Evolutionary conservation across 2,329 filamentous ascomycete genomes (phyloP).

Genomic region (Penicillium carneum): DNA sequence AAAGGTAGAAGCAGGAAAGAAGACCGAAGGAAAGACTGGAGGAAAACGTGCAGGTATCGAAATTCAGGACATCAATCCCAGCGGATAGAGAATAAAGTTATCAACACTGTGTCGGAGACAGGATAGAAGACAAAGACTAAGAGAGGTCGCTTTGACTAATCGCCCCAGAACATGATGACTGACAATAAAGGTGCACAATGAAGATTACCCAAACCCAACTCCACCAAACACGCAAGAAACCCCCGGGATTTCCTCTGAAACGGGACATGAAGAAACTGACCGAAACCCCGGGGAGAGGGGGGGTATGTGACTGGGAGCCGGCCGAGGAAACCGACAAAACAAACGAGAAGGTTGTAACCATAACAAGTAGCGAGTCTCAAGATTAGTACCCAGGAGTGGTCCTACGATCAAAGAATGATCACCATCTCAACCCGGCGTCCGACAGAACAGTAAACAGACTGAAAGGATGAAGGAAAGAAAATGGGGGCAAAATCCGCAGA

Average conservation of each 20-base stretch:
- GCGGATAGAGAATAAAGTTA: conserved; percentile 14
- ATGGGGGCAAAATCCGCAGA: not conserved
- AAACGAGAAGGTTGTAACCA: not conserved
- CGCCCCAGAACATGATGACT: conserved; percentile 11
- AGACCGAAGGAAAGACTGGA: conserved; percentile 8
- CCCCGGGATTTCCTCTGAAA: not conserved
- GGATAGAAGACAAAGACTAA: conserved; percentile 2
- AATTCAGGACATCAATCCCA: conserved; percentile 18
- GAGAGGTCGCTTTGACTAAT: conserved; percentile 2
- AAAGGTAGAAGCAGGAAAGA: conserved; percentile 10
- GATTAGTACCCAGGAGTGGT: not conserved
- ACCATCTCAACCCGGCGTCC: not conserved
- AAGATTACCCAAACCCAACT: conserved; percentile 20
- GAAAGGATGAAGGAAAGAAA: conserved; percentile 8
- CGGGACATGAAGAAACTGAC: not conserved
- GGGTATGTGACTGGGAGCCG: conserved; percentile 18
- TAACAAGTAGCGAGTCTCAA: not conserved
- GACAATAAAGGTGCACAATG: conserved; percentile 2
- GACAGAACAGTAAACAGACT: conserved; percentile 12
- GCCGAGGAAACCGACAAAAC: not conserved
- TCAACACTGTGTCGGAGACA: conserved; percentile 10
- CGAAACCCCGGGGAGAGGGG: conserved; percentile 1
- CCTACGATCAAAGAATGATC: not conserved
- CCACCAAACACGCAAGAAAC: conserved; percentile 17
- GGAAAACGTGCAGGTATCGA: conserved; percentile 17